These are phyloP conservation scores for Pelargonium nanum DNA, from an alignment of 345 rosid genomes.

Conservation along the genomic window DNA sequence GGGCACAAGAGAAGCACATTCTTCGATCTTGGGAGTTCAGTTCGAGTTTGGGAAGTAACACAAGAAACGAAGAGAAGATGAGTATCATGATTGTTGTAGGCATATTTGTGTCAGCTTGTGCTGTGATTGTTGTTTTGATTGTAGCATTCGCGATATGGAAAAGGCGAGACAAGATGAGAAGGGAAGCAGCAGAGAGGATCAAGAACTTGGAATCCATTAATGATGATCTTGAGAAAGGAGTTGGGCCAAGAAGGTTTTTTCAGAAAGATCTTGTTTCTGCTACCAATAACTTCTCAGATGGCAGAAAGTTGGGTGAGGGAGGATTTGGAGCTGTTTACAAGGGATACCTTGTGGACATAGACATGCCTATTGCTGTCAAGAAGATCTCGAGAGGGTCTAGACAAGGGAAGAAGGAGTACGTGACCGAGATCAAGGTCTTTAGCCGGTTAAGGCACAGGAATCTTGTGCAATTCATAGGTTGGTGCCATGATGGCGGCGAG, in stretches of 20 bases:
- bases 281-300: constrained; percentile 21
- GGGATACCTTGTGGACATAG: constrained; percentile 19
- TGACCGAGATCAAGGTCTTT: constrained; percentile 29
- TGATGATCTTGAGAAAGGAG: constrained; percentile 29
- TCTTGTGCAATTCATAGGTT: constrained; percentile 32
- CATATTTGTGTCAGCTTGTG: constrained; percentile 9
- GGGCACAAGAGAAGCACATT: constrained; percentile 3
- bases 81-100: constrained; percentile 4
- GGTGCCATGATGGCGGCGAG: constrained; percentile 28
- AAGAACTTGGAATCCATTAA: constrained; percentile 16
- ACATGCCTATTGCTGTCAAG: constrained; percentile 27
- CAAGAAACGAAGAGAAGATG: background rate
- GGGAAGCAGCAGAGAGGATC: background rate
- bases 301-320: constrained; percentile 32
- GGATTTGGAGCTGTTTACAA: no score
- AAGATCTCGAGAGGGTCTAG: constrained; percentile 23
- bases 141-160: background rate
- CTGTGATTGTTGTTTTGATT: background rate
- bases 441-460: constrained; percentile 29
- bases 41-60: constrained; percentile 16
- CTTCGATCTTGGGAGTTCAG: constrained; percentile 33
- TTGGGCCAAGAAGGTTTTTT: constrained; percentile 31
- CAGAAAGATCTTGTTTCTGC: constrained; percentile 22
- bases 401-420: constrained; percentile 29
- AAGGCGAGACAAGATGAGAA: background rate